Base-by-base conservation (phyloP, 805 yeast genomes). In the Zygosaccharomyces bisporus region DNA sequence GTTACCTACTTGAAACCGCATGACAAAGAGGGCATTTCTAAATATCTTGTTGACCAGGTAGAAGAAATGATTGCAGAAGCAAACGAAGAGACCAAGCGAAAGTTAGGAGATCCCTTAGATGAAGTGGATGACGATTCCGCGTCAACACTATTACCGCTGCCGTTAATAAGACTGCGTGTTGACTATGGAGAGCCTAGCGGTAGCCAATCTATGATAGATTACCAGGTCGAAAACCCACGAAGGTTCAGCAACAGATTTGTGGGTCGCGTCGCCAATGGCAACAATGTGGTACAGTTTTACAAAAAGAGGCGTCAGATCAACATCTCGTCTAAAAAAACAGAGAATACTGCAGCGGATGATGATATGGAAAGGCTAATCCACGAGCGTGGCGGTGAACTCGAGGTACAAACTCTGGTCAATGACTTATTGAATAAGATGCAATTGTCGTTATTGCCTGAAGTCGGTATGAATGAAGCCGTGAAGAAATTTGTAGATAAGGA, bases 161-260 rank as follows among this genome's bases (percentile, higher is more conserved):
- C 99, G 0, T 68, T 93, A 39, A 71, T 93, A 4, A 69, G 99
- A 37, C 63, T 93, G 13, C 70, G 89, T 27, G 96, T 90, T 0
- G 97, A 93, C 53, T 91, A 91, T 55, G 72, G 86, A 17, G 96
- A 95, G 1, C 58, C 59, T 3, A 41, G 34, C 8, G 52, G 47
- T 35, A 47, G 43, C 2, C 49, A 50, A 13, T 48, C 56, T 1
- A 47, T 41, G 20, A 47, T 64, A 4, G 95, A 90, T 4, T 91
- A 77, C 57, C 96, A 89, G 53, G 88, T 93, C 13, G 98, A 90
- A 57, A 91, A 90, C 57, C 86, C 95, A 0, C 72, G 95, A 41
- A 69, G 96, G 50, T 87, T 93, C 51, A 87, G 96, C 12, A 88
- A 90, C 57, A 70, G 87, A 56, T 93, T 91, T 70, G 95, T 86